Evolutionary conservation across 2,329 filamentous ascomycete species (phyloP), one percentile per base, ranked within the genome.

Genomic region (Xylaria sp.): DNA sequence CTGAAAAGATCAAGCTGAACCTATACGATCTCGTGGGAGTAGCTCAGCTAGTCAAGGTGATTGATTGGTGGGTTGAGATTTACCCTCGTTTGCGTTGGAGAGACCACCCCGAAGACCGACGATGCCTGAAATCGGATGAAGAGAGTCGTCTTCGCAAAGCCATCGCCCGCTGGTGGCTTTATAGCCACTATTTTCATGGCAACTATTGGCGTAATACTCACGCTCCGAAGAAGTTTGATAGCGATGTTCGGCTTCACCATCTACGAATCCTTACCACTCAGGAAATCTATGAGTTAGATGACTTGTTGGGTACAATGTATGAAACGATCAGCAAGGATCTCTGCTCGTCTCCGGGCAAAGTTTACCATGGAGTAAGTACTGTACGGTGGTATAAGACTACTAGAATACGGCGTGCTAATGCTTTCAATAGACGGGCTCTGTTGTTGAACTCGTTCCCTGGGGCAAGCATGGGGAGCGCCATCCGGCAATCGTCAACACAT

Each of bases 131-230:
- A 8, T 60, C 74, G 0, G 76, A 80, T 30, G 86, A 88, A 72
- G 78, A 79, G 32, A 70, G 75, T n/a, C 81, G 85, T 56, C 79
- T 87, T 59, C 82, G 86, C 5, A 80, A 81, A 68, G 85, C 84
- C 0, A 75, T 88, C 34, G 86, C 85, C 59, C 77, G 80, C 36
- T 88, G 85, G 85, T 87, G 85, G 85, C 78, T 86, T 4, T 88
- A 85, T 69, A 80, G 84, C 7, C 80, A 81, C 39, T 83, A 85
- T 67, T 87, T 87, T 66, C 85, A 88, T 55, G 81, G 82, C 12
- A 81, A 81, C 36, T 76, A 78, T 41, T 80, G 78, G 10, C 76
- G 78, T 30, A 60, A 71, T 48, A 65, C 65, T 2, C 66, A 62
- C 25, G 41, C 32, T 23, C 72, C 72, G 0, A 72, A 67, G 45